Percentiles rank a stretch among this genome's conserved stretches.
phyloP scores from a whole-genome alignment of 768 basidiomycete species.

The Pisolithus tinctorius region DNA sequence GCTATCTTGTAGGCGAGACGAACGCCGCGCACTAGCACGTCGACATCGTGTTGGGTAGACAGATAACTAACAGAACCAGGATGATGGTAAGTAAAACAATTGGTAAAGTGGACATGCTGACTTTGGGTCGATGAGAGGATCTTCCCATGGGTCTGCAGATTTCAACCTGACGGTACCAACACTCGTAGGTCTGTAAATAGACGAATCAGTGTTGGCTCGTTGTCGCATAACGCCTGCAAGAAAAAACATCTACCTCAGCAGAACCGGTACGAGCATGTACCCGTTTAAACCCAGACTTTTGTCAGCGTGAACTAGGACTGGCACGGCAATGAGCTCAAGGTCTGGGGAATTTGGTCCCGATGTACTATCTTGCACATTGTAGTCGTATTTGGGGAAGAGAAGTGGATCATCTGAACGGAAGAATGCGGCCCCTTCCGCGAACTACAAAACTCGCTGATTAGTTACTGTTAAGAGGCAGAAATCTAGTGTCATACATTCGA shows the following conservation, averaged over 20 bases:
- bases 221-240: not conserved
- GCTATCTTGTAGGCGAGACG: constrained; percentile 32
- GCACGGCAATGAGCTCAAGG: constrained; percentile 19
- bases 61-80: constrained; percentile 31
- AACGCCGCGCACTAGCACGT: constrained; percentile 34
- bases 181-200: constrained; percentile 35
- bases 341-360: constrained; percentile 26
- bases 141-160: constrained; percentile 35
- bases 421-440: constrained; percentile 25
- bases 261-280: constrained; percentile 11
- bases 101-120: constrained; percentile 17
- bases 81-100: not conserved
- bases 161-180: constrained; percentile 34
- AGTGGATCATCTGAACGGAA: constrained; percentile 25
- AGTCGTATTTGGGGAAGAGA: constrained; percentile 27
- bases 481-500: constrained; percentile 38
- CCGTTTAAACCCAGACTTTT: constrained; percentile 3
- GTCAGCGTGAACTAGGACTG: not conserved
- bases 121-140: constrained; percentile 40
- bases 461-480: not conserved
- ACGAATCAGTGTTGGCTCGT: not conserved
- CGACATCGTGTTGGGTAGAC: constrained; percentile 33
- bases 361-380: constrained; percentile 22
- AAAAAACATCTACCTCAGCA: constrained; percentile 19
- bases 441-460: constrained; percentile 10